Evolutionary conservation across 257 asterid species (phyloP).

Genomic region (Solanum gracilifrons): DNA sequence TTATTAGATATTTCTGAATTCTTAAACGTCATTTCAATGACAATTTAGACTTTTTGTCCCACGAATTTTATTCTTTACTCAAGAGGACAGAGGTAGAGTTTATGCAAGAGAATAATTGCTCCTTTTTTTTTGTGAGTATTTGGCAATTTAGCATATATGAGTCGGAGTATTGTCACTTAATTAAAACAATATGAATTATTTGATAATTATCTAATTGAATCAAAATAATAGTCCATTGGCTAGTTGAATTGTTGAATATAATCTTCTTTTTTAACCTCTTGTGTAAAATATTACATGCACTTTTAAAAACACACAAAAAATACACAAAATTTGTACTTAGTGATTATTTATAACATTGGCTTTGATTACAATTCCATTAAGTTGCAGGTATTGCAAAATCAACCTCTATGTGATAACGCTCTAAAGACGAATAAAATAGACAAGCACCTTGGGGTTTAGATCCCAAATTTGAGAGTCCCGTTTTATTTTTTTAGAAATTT

Average conservation of each 20-base stretch:
- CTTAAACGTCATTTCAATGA: background rate
- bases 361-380: background rate
- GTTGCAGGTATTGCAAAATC: fast-evolving
- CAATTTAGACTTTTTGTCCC: background rate
- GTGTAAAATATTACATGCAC: background rate
- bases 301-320: background rate
- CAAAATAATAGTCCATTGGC: background rate
- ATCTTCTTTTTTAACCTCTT: background rate
- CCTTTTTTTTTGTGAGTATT: background rate
- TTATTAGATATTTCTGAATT: background rate
- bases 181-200: background rate
- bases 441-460: background rate
- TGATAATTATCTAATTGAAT: background rate
- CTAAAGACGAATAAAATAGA: background rate
- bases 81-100: background rate
- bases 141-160: background rate
- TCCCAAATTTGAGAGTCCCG: fast-evolving
- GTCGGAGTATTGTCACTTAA: background rate
- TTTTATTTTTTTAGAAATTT: background rate
- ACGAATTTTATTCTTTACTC: background rate
- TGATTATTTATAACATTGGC: background rate
- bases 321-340: background rate
- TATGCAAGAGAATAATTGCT: background rate
- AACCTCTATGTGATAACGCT: fast-evolving
- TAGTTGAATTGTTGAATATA: background rate